Evolutionary conservation across 2,329 filamentous ascomycete genomes (phyloP).

Genomic region (Curvularia sp.): DNA sequence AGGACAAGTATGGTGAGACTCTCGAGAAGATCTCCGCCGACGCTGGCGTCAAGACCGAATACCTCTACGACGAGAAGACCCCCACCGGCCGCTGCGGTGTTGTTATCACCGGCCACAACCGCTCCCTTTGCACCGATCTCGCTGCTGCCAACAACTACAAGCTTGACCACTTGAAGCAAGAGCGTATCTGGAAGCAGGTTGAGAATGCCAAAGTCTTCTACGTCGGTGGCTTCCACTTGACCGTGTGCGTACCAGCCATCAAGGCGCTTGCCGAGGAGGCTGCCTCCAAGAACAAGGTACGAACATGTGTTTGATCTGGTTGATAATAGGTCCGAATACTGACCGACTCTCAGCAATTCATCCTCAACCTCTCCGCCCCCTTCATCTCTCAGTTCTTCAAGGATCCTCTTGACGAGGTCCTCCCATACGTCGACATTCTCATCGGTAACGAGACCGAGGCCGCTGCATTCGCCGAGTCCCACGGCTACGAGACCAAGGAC

Average conservation of each 20-base stretch:
- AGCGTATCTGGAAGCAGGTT: conserved; percentile 89
- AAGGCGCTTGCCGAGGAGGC: conserved; percentile 90
- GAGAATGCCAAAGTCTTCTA: conserved; percentile 90
- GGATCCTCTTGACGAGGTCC: conserved; percentile 83
- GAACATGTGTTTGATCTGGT: conserved; percentile 26
- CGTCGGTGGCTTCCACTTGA: conserved; percentile 96
- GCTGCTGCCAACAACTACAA: conserved; percentile 98
- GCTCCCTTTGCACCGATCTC: conserved; percentile 92
- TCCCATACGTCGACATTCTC: conserved; percentile 93
- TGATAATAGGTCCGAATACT: conserved; percentile 2
- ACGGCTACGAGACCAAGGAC: conserved; percentile 75
- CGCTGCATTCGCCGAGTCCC: conserved; percentile 81
- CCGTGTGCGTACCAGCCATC: conserved; percentile 90
- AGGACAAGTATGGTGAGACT: conserved; percentile 93
- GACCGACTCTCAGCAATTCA: conserved; percentile 64
- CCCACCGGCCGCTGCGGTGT: conserved; percentile 95
- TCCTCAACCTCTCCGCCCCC: conserved; percentile 90
- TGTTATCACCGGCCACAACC: conserved; percentile 95
- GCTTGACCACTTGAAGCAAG: conserved; percentile 87
- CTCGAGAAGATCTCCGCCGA: conserved; percentile 85
- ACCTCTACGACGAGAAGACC: conserved; percentile 83
- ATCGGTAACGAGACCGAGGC: conserved; percentile 98
- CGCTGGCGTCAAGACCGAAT: conserved; percentile 91
- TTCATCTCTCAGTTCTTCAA: conserved; percentile 99
- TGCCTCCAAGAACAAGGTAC: conserved; percentile 82